Percentiles rank a stretch among this genome's conserved stretches.
These are phyloP conservation scores for Jimgerdemannia lactiflua DNA, from an alignment of 192 early-diverging fungal species.

Conservation along the genomic window DNA sequence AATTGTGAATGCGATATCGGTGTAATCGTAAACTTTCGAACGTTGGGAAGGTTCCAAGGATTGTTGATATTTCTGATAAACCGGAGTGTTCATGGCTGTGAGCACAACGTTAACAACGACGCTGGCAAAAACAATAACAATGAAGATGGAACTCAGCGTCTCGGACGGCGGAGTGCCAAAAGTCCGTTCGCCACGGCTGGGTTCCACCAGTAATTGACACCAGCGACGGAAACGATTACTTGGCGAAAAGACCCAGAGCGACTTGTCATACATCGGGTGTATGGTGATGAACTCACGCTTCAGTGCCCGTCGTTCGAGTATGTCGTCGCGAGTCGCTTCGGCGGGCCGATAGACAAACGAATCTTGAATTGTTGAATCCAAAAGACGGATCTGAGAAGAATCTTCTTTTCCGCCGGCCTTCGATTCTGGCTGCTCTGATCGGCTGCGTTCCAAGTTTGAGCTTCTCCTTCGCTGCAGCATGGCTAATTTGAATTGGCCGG, in stretches of 20 bases:
- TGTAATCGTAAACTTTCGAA: conserved; percentile 20
- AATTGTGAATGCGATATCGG: conserved; percentile 44
- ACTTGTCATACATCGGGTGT: conserved; percentile 47
- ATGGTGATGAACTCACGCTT: conserved; percentile 37
- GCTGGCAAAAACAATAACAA: conserved; percentile 37
- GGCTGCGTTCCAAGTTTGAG: not conserved
- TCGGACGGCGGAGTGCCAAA: conserved; percentile 38
- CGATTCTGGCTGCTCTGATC: not conserved
- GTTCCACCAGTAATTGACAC: conserved; percentile 47
- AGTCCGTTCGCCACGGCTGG: conserved; percentile 43
- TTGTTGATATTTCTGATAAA: conserved; percentile 42
- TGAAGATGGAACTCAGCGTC: conserved; percentile 40
- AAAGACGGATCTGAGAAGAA: conserved; percentile 12
- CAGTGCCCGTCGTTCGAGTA: conserved; percentile 35
- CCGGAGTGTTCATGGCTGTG: conserved; percentile 39
- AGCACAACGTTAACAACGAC: conserved; percentile 48
- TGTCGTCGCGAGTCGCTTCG: conserved; percentile 24
- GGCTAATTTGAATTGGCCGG: not conserved
- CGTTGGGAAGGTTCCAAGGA: not conserved
- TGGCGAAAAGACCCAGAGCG: conserved; percentile 49
- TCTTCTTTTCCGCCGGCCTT: not conserved
- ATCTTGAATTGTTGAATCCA: conserved; percentile 20
- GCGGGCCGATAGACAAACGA: conserved; percentile 11
- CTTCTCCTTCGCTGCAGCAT: not conserved
- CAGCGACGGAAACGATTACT: conserved; percentile 38